Conservation (phyloP, 129 eudicot genomes). For the Saposhnikovia divaricata region DNA sequence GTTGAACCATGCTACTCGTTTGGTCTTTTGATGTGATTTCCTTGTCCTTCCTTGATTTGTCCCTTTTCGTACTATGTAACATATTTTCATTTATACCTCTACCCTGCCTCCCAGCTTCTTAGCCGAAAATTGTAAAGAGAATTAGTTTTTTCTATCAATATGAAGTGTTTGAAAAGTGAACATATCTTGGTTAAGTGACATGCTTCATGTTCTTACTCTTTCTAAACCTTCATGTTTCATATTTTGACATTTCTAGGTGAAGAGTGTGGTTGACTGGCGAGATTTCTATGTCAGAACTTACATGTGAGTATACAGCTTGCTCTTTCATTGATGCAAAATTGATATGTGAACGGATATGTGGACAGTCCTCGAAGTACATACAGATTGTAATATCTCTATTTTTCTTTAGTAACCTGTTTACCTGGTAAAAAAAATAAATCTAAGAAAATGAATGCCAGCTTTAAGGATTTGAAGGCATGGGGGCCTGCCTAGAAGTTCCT, state of each 20-base stretch:
- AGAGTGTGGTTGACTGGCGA: constrained; percentile 90
- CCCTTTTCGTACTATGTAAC: neutral
- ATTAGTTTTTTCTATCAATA: neutral
- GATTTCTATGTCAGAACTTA: constrained; percentile 72
- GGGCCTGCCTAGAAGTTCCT: neutral
- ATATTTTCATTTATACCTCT: neutral
- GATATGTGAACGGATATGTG: neutral
- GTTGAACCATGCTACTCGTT: neutral
- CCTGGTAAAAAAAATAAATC: neutral
- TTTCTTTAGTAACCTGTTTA: neutral
- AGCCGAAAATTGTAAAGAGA: neutral
- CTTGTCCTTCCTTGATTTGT: neutral
- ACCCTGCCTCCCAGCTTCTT: neutral
- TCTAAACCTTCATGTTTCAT: neutral
- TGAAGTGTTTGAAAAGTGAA: neutral
- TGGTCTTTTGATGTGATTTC: neutral
- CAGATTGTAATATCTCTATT: neutral
- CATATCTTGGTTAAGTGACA: neutral
- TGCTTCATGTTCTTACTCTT: neutral
- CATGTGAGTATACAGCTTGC: constrained; percentile 33
- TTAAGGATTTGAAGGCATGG: neutral
- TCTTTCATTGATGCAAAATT: neutral
- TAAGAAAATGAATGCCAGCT: neutral
- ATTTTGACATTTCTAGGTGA: constrained; percentile 46
- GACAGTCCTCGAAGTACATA: neutral